These are phyloP conservation scores for Clarireedia homoeocarpa DNA, from an alignment of 2,329 filamentous ascomycete species.

Conservation along the genomic window DNA sequence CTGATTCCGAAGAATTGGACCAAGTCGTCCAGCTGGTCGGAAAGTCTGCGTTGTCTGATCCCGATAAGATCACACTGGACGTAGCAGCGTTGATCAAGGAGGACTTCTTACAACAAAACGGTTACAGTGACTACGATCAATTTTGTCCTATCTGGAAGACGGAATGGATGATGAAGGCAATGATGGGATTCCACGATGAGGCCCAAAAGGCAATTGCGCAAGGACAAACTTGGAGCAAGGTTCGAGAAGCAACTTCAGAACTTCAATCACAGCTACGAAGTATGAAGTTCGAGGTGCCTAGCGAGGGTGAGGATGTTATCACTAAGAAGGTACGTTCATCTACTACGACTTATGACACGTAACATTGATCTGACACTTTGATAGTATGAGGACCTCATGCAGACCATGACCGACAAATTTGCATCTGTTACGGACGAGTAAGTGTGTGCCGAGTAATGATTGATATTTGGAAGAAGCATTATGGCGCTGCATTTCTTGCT, in stretches of 20 bases:
- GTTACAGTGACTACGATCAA: constrained; percentile 97
- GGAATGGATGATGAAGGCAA: constrained; percentile 99
- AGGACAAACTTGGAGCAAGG: constrained; percentile 86
- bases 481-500: constrained; percentile 18
- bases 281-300: constrained; percentile 95
- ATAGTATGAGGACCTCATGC: constrained; percentile 85
- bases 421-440: constrained; percentile 94
- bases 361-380: constrained; percentile 11
- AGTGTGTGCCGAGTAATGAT: neutral
- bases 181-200: constrained; percentile 97
- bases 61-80: constrained; percentile 97
- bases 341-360: neutral
- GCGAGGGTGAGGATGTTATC: constrained; percentile 72
- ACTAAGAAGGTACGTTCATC: constrained; percentile 64
- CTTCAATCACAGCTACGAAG: constrained; percentile 77
- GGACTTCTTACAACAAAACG: constrained; percentile 98
- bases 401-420: constrained; percentile 95
- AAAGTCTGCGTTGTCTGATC: constrained; percentile 91
- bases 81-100: constrained; percentile 90
- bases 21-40: constrained; percentile 98
- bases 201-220: constrained; percentile 90
- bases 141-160: constrained; percentile 99
- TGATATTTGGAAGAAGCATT: constrained; percentile 5
- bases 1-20: constrained; percentile 93
- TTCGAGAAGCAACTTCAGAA: constrained; percentile 82